Evolutionary conservation across 129 eudicot species (phyloP).

Genomic region (Centella asiatica): DNA sequence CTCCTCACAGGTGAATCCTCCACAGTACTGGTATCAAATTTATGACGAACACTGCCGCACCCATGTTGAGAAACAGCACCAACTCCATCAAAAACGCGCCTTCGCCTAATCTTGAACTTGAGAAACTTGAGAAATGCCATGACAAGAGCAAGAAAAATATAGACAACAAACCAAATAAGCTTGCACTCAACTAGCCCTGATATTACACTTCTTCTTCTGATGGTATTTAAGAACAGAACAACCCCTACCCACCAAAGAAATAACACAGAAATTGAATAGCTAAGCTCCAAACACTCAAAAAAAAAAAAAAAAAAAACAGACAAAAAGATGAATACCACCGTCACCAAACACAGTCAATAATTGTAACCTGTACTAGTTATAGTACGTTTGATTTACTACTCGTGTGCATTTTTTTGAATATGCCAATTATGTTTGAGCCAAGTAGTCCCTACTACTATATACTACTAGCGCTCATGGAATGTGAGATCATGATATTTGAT

Average conservation of each 20-base stretch:
- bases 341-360: not conserved
- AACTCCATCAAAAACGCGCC: slow-evolving; percentile 9
- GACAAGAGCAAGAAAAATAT: not conserved
- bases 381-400: slow-evolving; percentile 4
- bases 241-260: slow-evolving; percentile 1
- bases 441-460: not conserved
- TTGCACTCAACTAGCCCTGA: not conserved
- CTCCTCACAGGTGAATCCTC: slow-evolving; percentile 6
- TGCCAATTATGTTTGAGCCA: slow-evolving; percentile 1
- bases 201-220: not conserved
- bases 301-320: not conserved
- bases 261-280: slow-evolving; percentile 8
- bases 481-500: slow-evolving; percentile 3
- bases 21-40: not conserved
- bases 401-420: not conserved
- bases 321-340: not conserved
- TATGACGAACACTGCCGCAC: not conserved
- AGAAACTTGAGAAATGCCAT: slow-evolving; percentile 22
- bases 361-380: not conserved
- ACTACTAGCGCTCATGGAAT: not conserved
- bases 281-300: too few relatives aligned
- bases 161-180: not conserved
- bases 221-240: slow-evolving; percentile 11
- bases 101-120: slow-evolving; percentile 6
- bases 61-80: slow-evolving; percentile 1